Conservation (phyloP, 1,284 basidiomycete species). For the Boletus mariae region DNA sequence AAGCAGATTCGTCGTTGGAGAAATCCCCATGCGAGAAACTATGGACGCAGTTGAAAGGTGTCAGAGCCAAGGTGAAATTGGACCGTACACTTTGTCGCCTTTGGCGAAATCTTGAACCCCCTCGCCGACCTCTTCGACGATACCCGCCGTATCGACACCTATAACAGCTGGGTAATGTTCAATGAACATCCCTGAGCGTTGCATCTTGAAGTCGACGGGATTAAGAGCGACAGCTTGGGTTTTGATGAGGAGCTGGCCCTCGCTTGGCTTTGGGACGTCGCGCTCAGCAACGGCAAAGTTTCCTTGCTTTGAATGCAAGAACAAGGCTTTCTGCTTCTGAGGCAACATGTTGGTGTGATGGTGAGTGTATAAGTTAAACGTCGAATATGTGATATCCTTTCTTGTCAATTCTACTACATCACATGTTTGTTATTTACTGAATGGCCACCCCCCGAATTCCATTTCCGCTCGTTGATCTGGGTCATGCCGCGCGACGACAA, state of each 20-base stretch:
- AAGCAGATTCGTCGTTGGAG: conserved; percentile 20
- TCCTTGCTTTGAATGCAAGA: conserved; percentile 25
- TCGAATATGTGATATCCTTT: conserved; percentile 2
- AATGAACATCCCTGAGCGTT: conserved; percentile 20
- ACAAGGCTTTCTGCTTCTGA: conserved; percentile 28
- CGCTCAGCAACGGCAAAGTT: conserved; percentile 17
- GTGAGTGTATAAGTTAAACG: conserved; percentile 11
- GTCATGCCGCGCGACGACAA: conserved; percentile 30
- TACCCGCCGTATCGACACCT: conserved; percentile 47
- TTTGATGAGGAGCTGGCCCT: conserved; percentile 44
- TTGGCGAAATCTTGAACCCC: conserved; percentile 33
- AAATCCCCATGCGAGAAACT: conserved; percentile 24
- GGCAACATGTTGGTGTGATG: conserved; percentile 15
- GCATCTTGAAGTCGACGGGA: conserved; percentile 47
- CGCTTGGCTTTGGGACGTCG: conserved; percentile 36
- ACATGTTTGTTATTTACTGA: conserved; percentile 26
- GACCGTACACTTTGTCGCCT: conserved; percentile 42
- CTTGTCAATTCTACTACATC: conserved; percentile 15
- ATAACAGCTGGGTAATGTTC: conserved; percentile 35
- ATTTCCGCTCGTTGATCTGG: conserved; percentile 22
- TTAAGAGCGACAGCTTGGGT: conserved; percentile 42
- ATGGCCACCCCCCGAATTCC: conserved; percentile 31
- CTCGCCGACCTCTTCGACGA: conserved; percentile 40
- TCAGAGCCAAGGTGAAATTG: background rate
- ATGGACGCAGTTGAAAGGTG: background rate